Conservation (phyloP, 1,139 yeast genomes). For the Tardiomyces depauwii region DNA sequence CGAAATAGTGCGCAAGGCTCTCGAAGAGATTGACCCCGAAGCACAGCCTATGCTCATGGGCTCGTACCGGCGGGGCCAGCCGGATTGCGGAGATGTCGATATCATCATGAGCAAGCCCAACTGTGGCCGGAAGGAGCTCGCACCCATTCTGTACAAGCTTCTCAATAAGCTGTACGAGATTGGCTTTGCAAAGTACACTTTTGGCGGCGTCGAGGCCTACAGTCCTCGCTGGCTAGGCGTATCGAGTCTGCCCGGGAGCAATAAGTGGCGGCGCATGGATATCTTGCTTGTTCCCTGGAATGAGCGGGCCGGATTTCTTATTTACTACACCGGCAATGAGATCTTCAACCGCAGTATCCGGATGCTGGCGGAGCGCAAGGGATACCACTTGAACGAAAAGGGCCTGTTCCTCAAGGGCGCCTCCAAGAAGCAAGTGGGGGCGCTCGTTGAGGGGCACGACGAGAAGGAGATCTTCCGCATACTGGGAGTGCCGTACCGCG, state of each 20-base stretch:
- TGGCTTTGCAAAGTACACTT: conserved; percentile 27
- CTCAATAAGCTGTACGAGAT: conserved; percentile 18
- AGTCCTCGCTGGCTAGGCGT: conserved; percentile 28
- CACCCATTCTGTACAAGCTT: conserved; percentile 22
- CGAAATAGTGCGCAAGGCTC: conserved; percentile 25
- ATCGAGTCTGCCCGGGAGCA: conserved; percentile 16
- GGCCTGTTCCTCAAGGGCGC: conserved; percentile 31
- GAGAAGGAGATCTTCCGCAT: conserved; percentile 39
- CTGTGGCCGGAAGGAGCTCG: conserved; percentile 22
- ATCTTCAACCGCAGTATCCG: conserved; percentile 44
- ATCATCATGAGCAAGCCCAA: conserved; percentile 37
- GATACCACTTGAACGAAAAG: conserved; percentile 36
- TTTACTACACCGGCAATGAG: conserved; percentile 51
- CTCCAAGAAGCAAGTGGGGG: conserved; percentile 6
- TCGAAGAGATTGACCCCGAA: conserved; percentile 29
- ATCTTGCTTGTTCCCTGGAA: conserved; percentile 40
- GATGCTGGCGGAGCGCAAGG: conserved; percentile 33
- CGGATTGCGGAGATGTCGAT: conserved; percentile 48
- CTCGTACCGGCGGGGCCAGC: conserved; percentile 42
- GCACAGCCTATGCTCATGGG: conserved; percentile 39
- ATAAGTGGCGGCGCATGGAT: conserved; percentile 45
- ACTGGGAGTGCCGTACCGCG: conserved; percentile 35
- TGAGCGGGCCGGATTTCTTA: conserved; percentile 40
- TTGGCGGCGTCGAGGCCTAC: conserved; percentile 12
- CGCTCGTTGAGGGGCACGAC: conserved; percentile 34